Base-by-base conservation (phyloP, 352 stramenopile genomes). In the Phytophthora podocarpi region DNA sequence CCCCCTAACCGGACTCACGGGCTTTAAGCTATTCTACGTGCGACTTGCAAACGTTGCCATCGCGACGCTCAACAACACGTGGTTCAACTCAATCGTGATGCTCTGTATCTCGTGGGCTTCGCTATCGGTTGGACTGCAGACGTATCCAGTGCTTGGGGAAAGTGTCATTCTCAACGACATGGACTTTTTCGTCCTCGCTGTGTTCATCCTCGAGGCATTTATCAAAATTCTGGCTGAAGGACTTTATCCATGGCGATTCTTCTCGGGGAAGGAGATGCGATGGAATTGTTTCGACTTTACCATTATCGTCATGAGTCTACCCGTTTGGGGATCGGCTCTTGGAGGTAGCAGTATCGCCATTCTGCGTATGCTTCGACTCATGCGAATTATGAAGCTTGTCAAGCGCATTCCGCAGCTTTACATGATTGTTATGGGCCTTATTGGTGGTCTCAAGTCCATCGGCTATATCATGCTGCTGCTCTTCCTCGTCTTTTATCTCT, bases 401-500 rank as follows among this genome's bases (percentile, higher is more conserved):
- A 96, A 96, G 72, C 74, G 82, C 6, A 76, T 97, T 20, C 90
- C 90, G 13, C 85, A 96, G 67, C 74, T 97, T n/a, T 91, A 91
- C 58, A 91, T 97, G 74, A 95, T 97, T 63, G 82, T 96, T 39
- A 93, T 96, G 78, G 90, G 89, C 0, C 81, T 97, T 16, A 91
- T 97, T 26, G 85, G 82, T 30, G 86, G 88, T 1, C 71, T 97
- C 21, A 90, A 87, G 60, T 96, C 83, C 26, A 97, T 97, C 67
- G 82, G 79, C n/a, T 97, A 97, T 74, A 96, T 97, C 47, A 75
- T 88, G 42, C 40, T 97, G 21, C 72, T 97, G 32, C 74, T 97
- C 10, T 74, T 93, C 30, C 76, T 97, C 40, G 81, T 97, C 0
- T 91, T 91, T 64, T 97, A 97, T 62, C 61, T 97, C 21, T 97